Evolutionary conservation across 768 basidiomycete species (phyloP).

Genomic region (Amylocystis lapponica): DNA sequence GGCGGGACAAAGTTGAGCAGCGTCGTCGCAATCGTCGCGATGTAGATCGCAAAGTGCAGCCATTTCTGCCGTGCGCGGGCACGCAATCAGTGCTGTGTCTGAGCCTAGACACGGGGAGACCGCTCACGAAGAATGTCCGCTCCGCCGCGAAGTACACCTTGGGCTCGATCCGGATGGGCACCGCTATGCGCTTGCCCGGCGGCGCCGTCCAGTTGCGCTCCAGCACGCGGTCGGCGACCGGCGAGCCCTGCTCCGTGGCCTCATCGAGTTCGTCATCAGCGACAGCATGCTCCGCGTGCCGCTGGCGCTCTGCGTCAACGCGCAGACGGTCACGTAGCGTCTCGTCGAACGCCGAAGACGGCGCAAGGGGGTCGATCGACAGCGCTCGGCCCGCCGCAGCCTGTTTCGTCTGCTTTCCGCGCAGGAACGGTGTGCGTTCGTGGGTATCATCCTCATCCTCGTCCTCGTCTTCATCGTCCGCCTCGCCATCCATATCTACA

Average conservation of each 20-base stretch:
- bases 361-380: slow-evolving; percentile 83
- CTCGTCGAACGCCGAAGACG: slow-evolving; percentile 79
- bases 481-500: slow-evolving; percentile 19
- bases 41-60: slow-evolving; percentile 82
- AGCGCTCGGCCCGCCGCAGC: slow-evolving; percentile 26
- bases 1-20: slow-evolving; percentile 80
- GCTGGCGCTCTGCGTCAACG: slow-evolving; percentile 21
- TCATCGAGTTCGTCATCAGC: slow-evolving; percentile 36
- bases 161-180: slow-evolving; percentile 95
- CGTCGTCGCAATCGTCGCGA: slow-evolving; percentile 86
- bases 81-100: background rate
- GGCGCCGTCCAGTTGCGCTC: slow-evolving; percentile 74
- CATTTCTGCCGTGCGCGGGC: slow-evolving; percentile 88
- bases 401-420: slow-evolving; percentile 16
- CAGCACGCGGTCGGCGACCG: slow-evolving; percentile 47
- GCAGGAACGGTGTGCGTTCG: slow-evolving; percentile 37
- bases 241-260: slow-evolving; percentile 21
- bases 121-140: slow-evolving; percentile 84
- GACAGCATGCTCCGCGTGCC: slow-evolving; percentile 29
- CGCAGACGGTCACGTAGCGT: slow-evolving; percentile 66
- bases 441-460: slow-evolving; percentile 22
- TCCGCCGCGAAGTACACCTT: slow-evolving; percentile 98
- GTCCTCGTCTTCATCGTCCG: no score
- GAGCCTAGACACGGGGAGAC: background rate
- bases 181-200: slow-evolving; percentile 81